Conservation (phyloP, 2,329 filamentous ascomycete species). For the Neoscytalidium dimidiatum region DNA sequence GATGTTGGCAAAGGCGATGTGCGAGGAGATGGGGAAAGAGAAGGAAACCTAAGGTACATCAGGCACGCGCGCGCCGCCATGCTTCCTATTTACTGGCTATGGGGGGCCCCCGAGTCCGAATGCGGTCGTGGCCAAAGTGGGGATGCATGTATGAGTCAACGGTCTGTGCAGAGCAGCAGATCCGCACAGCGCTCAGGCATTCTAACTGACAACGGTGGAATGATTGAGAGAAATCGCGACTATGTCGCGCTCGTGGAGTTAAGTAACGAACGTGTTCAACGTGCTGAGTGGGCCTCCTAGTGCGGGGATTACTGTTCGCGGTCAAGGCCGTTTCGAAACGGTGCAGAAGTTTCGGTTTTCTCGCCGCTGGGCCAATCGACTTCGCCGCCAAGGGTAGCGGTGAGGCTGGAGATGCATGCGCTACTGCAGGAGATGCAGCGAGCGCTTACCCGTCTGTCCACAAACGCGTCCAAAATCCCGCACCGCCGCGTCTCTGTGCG, state of each 20-base stretch:
- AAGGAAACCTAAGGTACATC: conserved; percentile 33
- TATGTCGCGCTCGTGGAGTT: conserved; percentile 36
- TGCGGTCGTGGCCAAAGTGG: conserved; percentile 20
- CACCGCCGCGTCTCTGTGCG: conserved; percentile 9
- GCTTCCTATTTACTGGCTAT: conserved; percentile 20
- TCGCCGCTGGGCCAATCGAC: conserved; percentile 4
- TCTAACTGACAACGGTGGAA: conserved; percentile 32
- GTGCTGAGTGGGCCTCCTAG: conserved; percentile 7
- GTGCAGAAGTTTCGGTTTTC: neutral
- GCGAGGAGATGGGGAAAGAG: conserved; percentile 4
- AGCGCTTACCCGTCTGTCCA: neutral
- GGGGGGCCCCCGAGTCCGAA: conserved; percentile 7
- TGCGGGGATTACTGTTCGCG: neutral
- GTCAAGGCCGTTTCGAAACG: neutral
- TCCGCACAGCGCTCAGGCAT: conserved; percentile 26
- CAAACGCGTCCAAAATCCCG: conserved; percentile 14
- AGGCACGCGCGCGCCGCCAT: conserved; percentile 31
- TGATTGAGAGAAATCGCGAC: conserved; percentile 36
- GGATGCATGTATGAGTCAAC: conserved; percentile 48
- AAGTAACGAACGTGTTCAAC: conserved; percentile 10
- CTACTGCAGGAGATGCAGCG: conserved; percentile 16
- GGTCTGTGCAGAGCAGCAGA: conserved; percentile 21
- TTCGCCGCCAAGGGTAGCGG: neutral
- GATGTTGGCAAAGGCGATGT: conserved; percentile 6
- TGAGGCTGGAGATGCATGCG: conserved; percentile 2